phyloP scores from a whole-genome alignment of 345 rosid species.

The Citrus cavaleriei region DNA sequence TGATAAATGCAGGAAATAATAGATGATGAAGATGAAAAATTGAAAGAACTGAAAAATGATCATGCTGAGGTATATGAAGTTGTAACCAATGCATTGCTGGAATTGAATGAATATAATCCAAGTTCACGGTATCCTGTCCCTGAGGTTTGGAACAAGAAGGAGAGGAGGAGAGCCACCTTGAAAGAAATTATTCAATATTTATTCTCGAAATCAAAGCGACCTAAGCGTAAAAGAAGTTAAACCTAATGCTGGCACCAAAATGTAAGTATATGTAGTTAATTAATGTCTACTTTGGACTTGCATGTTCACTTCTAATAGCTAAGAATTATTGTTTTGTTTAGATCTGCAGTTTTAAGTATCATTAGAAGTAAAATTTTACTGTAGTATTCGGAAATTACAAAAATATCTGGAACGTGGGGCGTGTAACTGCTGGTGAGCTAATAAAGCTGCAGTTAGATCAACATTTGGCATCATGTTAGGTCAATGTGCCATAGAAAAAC shows the following conservation, averaged over 20 bases:
- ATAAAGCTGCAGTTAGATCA: neutral
- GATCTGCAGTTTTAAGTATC: neutral
- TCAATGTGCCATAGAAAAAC: neutral
- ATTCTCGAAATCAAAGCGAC: slow-evolving; percentile 21
- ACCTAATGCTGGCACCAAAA: neutral
- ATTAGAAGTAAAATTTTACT: neutral
- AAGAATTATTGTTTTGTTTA: neutral
- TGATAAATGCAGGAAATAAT: slow-evolving; percentile 15
- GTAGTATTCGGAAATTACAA: neutral
- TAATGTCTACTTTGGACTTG: neutral
- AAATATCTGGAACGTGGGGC: neutral
- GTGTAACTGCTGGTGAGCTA: neutral
- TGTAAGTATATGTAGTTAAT: neutral
- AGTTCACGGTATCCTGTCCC: slow-evolving; percentile 20
- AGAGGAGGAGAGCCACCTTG: slow-evolving; percentile 23
- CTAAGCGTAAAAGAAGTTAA: slow-evolving; percentile 14
- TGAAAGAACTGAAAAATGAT: slow-evolving; percentile 17
- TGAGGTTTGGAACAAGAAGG: slow-evolving; percentile 33
- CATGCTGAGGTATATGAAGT: slow-evolving; percentile 22
- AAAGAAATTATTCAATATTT: slow-evolving; percentile 23
- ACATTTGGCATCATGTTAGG: no score
- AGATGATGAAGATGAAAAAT: slow-evolving; percentile 19
- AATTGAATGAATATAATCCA: slow-evolving; percentile 28
- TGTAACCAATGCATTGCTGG: slow-evolving; percentile 27
- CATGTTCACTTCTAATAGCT: neutral